Conservation (phyloP, 495 filamentous ascomycete genomes). For the Trichoderma reesei region DNA sequence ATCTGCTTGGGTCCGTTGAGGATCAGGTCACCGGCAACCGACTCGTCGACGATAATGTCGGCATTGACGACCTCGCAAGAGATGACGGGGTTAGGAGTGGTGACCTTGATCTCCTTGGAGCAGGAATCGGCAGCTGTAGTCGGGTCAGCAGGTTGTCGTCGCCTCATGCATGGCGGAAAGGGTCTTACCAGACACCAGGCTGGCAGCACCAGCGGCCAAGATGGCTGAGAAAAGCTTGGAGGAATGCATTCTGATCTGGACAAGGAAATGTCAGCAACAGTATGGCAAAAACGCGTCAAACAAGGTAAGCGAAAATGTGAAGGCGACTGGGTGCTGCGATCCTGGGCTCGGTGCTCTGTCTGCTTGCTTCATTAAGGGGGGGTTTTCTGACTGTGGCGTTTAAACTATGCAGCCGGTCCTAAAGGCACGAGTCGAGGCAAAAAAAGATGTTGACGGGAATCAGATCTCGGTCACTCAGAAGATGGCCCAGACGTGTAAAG, state of each 20-base stretch:
- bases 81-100: constrained; percentile 24
- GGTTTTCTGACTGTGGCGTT: constrained; percentile 1
- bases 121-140: constrained; percentile 14
- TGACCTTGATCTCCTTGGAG: constrained; percentile 12
- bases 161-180: background rate
- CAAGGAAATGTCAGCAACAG: background rate
- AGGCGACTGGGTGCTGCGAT: background rate
- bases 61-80: constrained; percentile 62
- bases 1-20: constrained; percentile 52
- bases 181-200: constrained; percentile 46
- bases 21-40: constrained; percentile 41
- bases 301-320: background rate
- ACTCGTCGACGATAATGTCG: constrained; percentile 52
- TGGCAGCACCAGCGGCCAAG: constrained; percentile 54
- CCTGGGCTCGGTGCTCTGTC: background rate
- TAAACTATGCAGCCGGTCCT: background rate
- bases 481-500: background rate
- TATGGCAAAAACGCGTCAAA: background rate
- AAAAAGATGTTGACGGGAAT: constrained; percentile 1
- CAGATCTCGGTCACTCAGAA: background rate
- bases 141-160: background rate
- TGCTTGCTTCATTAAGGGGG: background rate
- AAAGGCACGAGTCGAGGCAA: background rate
- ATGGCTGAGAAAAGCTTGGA: constrained; percentile 64
- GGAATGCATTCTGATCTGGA: constrained; percentile 56